Evolutionary conservation across 2,329 filamentous ascomycete genomes (phyloP).

Genomic region (Curvularia eragrostidis): DNA sequence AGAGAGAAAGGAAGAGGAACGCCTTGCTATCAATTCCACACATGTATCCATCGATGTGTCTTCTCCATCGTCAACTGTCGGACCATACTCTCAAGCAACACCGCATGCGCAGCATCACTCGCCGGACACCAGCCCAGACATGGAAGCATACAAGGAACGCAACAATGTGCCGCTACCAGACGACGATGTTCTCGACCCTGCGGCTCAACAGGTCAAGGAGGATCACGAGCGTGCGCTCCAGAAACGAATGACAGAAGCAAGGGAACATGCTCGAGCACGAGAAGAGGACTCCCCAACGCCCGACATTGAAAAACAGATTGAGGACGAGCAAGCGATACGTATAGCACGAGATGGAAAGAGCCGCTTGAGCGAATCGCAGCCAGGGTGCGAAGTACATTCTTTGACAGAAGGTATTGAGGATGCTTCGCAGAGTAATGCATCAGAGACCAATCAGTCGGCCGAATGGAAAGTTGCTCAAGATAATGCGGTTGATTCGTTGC

Average conservation of each 20-base stretch:
- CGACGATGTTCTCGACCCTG: slow-evolving; percentile 44
- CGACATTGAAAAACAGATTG: slow-evolving; percentile 64
- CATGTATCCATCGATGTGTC: slow-evolving; percentile 48
- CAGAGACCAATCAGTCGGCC: slow-evolving; percentile 13
- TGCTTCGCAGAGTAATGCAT: slow-evolving; percentile 16
- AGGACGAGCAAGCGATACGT: slow-evolving; percentile 59
- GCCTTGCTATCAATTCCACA: slow-evolving; percentile 36
- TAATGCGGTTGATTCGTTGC: slow-evolving; percentile 43
- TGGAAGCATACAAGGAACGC: slow-evolving; percentile 57
- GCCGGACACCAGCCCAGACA: slow-evolving; percentile 75
- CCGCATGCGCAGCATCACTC: slow-evolving; percentile 72
- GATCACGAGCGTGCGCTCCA: slow-evolving; percentile 61
- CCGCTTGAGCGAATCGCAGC: slow-evolving; percentile 31
- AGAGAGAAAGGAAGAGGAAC: slow-evolving; percentile 50
- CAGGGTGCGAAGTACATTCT: slow-evolving; percentile 16
- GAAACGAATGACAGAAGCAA: slow-evolving; percentile 57
- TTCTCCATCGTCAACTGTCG: slow-evolving; percentile 69
- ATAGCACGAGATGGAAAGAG: slow-evolving; percentile 44
- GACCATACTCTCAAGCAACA: slow-evolving; percentile 74
- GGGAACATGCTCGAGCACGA: slow-evolving; percentile 46
- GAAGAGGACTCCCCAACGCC: slow-evolving; percentile 59
- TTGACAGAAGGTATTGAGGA: slow-evolving; percentile 38
- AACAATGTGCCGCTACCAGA: slow-evolving; percentile 33
- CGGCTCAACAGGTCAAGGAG: slow-evolving; percentile 57
- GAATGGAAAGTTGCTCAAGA: slow-evolving; percentile 24